Evolutionary conservation across 2,329 filamentous ascomycete species (phyloP).

Genomic region (Nigrospora osmanthi): DNA sequence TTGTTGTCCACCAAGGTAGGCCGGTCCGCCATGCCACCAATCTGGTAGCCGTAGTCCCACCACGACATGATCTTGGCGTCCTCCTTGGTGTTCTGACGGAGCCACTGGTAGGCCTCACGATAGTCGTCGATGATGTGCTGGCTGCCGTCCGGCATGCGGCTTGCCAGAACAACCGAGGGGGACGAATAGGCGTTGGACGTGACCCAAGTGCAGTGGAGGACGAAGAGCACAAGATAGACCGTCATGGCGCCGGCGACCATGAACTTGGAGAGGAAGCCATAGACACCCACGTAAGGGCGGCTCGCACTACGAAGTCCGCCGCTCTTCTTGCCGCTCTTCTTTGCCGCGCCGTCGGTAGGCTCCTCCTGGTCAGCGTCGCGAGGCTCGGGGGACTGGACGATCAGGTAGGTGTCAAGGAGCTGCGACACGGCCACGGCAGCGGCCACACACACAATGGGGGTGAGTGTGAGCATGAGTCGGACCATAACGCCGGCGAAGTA

Average conservation of each 20-base stretch:
- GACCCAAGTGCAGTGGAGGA: conserved; percentile 98
- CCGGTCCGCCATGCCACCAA: conserved; percentile 97
- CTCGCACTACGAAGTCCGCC: conserved; percentile 61
- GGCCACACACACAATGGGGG: conserved; percentile 90
- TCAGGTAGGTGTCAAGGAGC: conserved; percentile 81
- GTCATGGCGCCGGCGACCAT: conserved; percentile 66
- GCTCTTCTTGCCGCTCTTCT: conserved; percentile 40
- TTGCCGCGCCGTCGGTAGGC: conserved; percentile 42
- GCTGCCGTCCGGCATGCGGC: conserved; percentile 83
- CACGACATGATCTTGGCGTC: conserved; percentile 99
- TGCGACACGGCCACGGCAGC: conserved; percentile 83
- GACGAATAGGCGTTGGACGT: conserved; percentile 99
- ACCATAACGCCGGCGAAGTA: conserved; percentile 99
- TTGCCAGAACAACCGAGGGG: conserved; percentile 91
- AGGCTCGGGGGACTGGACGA: conserved; percentile 52
- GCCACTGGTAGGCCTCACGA: conserved; percentile 98
- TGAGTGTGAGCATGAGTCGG: conserved; percentile 94
- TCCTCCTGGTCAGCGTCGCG: conserved; percentile 35
- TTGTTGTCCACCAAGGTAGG: conserved; percentile 98
- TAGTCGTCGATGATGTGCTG: conserved; percentile 99
- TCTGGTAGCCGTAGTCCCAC: conserved; percentile 99
- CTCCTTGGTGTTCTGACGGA: conserved; percentile 89
- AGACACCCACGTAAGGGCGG: conserved; percentile 74
- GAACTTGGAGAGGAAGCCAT: conserved; percentile 69
- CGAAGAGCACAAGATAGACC: conserved; percentile 84